Base-by-base conservation (phyloP, 768 basidiomycete genomes). In the Xerocomellus intermedius region DNA sequence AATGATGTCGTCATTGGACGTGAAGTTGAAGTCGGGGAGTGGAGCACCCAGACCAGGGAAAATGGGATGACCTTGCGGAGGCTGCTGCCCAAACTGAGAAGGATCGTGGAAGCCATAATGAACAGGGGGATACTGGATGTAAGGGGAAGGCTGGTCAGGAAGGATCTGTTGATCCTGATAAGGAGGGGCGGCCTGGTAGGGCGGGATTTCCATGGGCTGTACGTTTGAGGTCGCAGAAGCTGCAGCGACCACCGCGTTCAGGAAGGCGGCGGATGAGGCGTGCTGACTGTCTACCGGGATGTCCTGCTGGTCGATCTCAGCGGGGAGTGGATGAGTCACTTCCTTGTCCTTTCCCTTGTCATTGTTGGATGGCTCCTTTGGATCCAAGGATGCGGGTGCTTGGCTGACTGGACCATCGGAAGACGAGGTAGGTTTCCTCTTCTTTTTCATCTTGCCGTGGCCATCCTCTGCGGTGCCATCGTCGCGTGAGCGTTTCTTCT, bases 1-100 rank as follows among this genome's bases (percentile, higher is more conserved):
- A 42, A 91, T 72, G 42, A 91, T 80, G 56, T 89, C 86, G 45
- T 91, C 89, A 62, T 82, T 87, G 24, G 86, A 86, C 13, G 77
- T 76, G 52, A 73, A 73, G 26, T 67, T 69, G n/a, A 78, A 64
- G 24, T 75, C 76, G 16, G 74, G 71, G 38, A 73, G 56, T 4
- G 64, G 60, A 2, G 54, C 59, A 14, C 49, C 59, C 6, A 67
- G 28, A 28, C 53, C 50, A 13, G 67, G 60, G 46, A 62, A 70
- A 48, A 49, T 55, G 69, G 60, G 64, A 57, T 59, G 73, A 50
- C 55, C 69, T n/a, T 63, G 66, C 16, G 66, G 63, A 26, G 60
- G 55, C 6, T 69, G 58, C 28, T 64, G 63, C 30, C 64, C 58
- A 37, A 65, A 71, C 39, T 65, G 64, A 32, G 68, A 59, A 16